Evolutionary conservation across 257 asterid species (phyloP).

Genomic region (Craterostigma plantagineum): DNA sequence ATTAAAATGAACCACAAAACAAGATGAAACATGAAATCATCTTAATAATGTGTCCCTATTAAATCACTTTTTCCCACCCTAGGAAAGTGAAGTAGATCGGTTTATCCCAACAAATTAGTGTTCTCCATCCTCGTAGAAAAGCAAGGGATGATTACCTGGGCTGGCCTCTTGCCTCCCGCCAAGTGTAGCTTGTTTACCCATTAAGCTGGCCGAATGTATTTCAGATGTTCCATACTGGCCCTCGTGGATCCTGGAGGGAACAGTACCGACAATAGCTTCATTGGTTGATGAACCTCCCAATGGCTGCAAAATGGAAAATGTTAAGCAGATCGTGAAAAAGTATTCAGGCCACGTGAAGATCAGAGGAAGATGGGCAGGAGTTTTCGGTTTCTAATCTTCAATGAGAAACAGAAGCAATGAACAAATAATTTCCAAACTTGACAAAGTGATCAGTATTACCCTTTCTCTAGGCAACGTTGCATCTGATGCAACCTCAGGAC

Average conservation of each 20-base stretch:
- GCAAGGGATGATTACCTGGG: too few relatives aligned
- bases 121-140: too few relatives aligned
- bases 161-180: conserved; percentile 4
- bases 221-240: conserved; percentile 20
- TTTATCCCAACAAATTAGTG: too few relatives aligned
- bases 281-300: conserved; percentile 30
- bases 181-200: conserved; percentile 6
- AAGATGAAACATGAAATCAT: too few relatives aligned
- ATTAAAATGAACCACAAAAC: too few relatives aligned
- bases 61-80: too few relatives aligned
- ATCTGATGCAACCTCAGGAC: conserved; percentile 30
- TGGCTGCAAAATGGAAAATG: conserved; percentile 17
- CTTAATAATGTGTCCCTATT: too few relatives aligned
- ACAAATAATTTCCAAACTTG: background rate
- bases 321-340: conserved; percentile 5
- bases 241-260: conserved; percentile 55
- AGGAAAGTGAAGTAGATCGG: too few relatives aligned
- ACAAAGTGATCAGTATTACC: conserved; percentile 27
- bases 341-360: background rate
- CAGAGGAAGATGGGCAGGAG: background rate
- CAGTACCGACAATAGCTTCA: conserved; percentile 44
- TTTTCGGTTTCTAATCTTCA: background rate
- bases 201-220: background rate
- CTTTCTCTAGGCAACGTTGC: conserved; percentile 37
- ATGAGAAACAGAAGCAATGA: conserved; percentile 1